These are phyloP conservation scores for Austroboletus rostrupii DNA, from an alignment of 1,284 basidiomycete genomes.

Conservation along the genomic window DNA sequence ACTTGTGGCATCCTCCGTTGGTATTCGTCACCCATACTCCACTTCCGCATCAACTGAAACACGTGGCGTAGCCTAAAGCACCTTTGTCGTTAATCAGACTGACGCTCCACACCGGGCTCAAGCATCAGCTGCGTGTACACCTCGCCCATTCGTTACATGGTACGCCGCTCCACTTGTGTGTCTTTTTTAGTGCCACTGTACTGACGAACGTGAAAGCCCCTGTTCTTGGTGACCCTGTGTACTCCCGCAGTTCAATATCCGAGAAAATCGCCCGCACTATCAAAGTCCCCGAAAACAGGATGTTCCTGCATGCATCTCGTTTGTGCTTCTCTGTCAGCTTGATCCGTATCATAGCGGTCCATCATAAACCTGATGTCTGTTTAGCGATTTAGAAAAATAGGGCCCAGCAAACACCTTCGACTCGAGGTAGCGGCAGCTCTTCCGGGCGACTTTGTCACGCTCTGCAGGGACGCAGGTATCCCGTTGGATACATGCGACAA, in stretches of 20 bases:
- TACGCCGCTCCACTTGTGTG: conserved; percentile 21
- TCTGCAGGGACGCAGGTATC: conserved; percentile 44
- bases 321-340: conserved; percentile 50
- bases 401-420: conserved; percentile 43
- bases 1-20: conserved; percentile 55
- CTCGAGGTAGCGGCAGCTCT: conserved; percentile 52
- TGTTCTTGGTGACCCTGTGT: conserved; percentile 56
- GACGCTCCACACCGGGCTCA: conserved; percentile 56
- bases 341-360: background rate
- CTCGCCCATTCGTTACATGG: conserved; percentile 49
- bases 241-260: conserved; percentile 35
- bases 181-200: background rate
- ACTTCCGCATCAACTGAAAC: conserved; percentile 14
- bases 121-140: conserved; percentile 71
- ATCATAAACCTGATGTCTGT: background rate
- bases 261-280: conserved; percentile 31
- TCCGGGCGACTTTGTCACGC: conserved; percentile 44
- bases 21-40: conserved; percentile 23
- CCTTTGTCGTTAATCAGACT: conserved; percentile 58
- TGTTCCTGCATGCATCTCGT: conserved; percentile 60
- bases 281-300: conserved; percentile 40
- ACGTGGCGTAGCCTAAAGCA: conserved; percentile 36
- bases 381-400: conserved; percentile 46
- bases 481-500: conserved; percentile 33
- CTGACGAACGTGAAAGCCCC: conserved; percentile 45